These are phyloP conservation scores for Malassezia brasiliensis DNA, from an alignment of 1,284 basidiomycete species.

Conservation along the genomic window DNA sequence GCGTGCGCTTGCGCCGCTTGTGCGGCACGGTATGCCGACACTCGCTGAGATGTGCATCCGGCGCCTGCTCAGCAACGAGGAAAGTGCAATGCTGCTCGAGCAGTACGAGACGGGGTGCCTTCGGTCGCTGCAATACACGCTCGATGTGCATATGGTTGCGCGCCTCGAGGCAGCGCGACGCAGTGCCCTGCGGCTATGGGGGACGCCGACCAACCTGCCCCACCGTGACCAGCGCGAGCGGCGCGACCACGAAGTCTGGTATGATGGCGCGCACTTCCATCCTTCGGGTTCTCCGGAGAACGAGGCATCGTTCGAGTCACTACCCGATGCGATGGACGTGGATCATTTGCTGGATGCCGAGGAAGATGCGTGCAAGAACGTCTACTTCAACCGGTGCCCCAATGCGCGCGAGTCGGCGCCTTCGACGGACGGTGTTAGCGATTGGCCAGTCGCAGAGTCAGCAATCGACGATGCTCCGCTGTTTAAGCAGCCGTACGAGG, in stretches of 20 bases:
- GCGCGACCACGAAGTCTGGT: conserved; percentile 10
- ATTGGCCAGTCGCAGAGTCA: conserved; percentile 5
- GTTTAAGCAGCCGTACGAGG: conserved; percentile 27
- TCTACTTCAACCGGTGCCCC: conserved; percentile 17
- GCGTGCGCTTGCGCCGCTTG: conserved; percentile 22
- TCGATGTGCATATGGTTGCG: conserved; percentile 24
- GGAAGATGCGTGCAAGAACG: conserved; percentile 12
- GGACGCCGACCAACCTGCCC: conserved; percentile 21
- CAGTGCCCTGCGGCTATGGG: conserved; percentile 34
- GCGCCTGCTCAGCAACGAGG: conserved; percentile 27
- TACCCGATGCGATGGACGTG: neutral
- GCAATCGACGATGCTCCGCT: conserved; percentile 20
- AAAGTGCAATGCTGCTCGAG: conserved; percentile 26
- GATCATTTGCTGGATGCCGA: conserved; percentile 7
- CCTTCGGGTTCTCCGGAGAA: neutral
- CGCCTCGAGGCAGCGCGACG: conserved; percentile 36
- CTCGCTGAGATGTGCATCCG: conserved; percentile 35
- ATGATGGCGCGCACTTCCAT: conserved; percentile 1
- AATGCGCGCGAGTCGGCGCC: neutral
- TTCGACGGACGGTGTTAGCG: neutral
- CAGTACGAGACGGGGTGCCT: conserved; percentile 38
- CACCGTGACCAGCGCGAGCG: neutral
- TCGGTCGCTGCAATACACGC: conserved; percentile 21
- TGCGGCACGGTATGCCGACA: conserved; percentile 19
- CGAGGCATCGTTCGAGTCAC: neutral